phyloP scores from a whole-genome alignment of 768 basidiomycete genomes.

The Rhodotorula graminis region DNA sequence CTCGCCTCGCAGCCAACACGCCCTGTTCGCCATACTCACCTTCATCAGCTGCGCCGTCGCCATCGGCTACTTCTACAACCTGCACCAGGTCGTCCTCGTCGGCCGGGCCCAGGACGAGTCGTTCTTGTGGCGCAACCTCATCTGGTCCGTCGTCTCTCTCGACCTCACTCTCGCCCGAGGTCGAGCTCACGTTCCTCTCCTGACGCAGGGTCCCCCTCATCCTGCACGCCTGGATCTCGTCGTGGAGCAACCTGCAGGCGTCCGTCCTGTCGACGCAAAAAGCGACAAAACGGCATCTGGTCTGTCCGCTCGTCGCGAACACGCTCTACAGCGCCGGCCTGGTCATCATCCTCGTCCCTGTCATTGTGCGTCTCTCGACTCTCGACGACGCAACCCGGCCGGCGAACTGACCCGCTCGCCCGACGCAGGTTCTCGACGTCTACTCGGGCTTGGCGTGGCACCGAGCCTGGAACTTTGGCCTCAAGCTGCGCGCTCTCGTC shows the following conservation, averaged over 20 bases:
- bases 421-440: background rate
- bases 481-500: background rate
- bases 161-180: background rate
- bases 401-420: background rate
- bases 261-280: constrained; percentile 3
- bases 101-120: background rate
- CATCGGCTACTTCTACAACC: constrained; percentile 8
- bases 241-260: constrained; percentile 12
- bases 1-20: constrained; percentile 9
- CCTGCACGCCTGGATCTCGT: constrained; percentile 12
- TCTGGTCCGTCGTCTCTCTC: background rate
- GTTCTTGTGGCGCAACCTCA: constrained; percentile 1
- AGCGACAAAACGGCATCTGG: constrained; percentile 5
- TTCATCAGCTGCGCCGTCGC: constrained; percentile 5
- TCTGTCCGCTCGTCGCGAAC: constrained; percentile 8
- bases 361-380: background rate
- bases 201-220: constrained; percentile 3
- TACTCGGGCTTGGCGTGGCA: background rate
- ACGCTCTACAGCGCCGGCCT: constrained; percentile 6
- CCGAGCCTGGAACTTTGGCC: background rate
- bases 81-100: background rate
- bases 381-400: background rate
- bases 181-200: too few relatives aligned
- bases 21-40: constrained; percentile 13
- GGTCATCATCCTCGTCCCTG: background rate